Percentiles rank a stretch among this genome's conserved stretches.
These are phyloP conservation scores for Fomitopsis pulvina DNA, from an alignment of 768 basidiomycete genomes.

Conservation along the genomic window DNA sequence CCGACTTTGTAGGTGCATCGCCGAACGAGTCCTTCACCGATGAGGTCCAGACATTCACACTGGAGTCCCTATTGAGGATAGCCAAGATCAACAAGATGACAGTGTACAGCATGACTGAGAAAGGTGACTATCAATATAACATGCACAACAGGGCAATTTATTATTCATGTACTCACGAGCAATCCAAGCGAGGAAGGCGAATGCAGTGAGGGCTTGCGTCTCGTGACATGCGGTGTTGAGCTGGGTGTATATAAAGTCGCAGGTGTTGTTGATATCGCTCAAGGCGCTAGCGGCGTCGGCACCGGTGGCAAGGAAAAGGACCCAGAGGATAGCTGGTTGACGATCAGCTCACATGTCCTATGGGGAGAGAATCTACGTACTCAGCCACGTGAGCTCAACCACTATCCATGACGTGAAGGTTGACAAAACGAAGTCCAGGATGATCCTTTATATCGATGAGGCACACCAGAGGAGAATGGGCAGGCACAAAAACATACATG, in stretches of 20 bases:
- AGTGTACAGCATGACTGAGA: slow-evolving; percentile 13
- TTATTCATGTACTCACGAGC: slow-evolving; percentile 7
- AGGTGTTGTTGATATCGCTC: slow-evolving; percentile 5
- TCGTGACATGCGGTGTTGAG: slow-evolving; percentile 17
- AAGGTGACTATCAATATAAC: neutral
- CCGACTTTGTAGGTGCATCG: neutral
- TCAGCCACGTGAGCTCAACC: slow-evolving; percentile 23
- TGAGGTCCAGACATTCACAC: slow-evolving; percentile 9
- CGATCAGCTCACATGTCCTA: neutral
- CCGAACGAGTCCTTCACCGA: slow-evolving; percentile 6
- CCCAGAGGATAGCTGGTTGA: slow-evolving; percentile 18
- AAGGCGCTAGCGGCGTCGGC: slow-evolving; percentile 13
- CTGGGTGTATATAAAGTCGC: slow-evolving; percentile 9
- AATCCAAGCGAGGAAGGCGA: slow-evolving; percentile 21
- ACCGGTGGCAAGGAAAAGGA: slow-evolving; percentile 25
- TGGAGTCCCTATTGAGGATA: slow-evolving; percentile 5
- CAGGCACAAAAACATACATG: slow-evolving; percentile 16
- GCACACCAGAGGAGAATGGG: neutral
- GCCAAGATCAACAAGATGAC: slow-evolving; percentile 11
- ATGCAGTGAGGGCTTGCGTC: slow-evolving; percentile 21
- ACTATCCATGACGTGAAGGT: slow-evolving; percentile 25
- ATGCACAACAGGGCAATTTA: neutral
- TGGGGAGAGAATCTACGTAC: slow-evolving; percentile 4
- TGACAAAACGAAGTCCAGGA: slow-evolving; percentile 21
- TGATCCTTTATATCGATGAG: slow-evolving; percentile 10